Base-by-base conservation (phyloP, 306 rosid species). In the Malus asiatica region DNA sequence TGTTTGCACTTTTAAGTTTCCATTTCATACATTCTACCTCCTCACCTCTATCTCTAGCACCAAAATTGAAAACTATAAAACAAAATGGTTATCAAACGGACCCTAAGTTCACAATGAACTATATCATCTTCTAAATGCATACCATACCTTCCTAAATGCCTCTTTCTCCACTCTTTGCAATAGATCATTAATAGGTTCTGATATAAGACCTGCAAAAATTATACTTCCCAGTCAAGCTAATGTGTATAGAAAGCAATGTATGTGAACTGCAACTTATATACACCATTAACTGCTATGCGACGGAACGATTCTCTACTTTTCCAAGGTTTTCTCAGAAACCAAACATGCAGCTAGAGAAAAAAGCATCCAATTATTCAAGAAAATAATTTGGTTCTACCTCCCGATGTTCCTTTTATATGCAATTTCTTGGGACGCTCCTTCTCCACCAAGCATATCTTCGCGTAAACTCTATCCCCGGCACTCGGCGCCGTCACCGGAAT, bases 401-500 rank as follows among this genome's bases (percentile, higher is more conserved):
- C 82, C 23, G 86, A 83, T 71, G 74, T 69, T 68, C 69, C 74
- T 66, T 72, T 77, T 38, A 58, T 72, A 42, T 81, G 70, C 74
- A 89, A 81, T 78, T 80, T 89, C 75, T 66, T 85, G 5, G 61
- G 75, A 46, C 74, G 79, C 70, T 86, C 90, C 80, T 78, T 87
- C 63, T 57, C 87, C 44, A 33, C 76, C 80, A 86, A 82, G 66
- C 78, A 74, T 33, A 92, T 72, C 87, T 89, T 92, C 11, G 90
- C 90, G 66, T 95, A 95, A 69, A 92, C 96, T 85, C 97, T 90
- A n/a, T 90, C 87, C 5, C 96, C 96, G 11, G 79, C 76, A 68
- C 83, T 76, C 10, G 97, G 98, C 32, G 97, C 98, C 16, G 97
- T 92, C 42, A 92, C 74, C 38, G 97, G 91, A 75, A 95, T 71